Evolutionary conservation across 805 yeast species (phyloP).

Genomic region (Candida easanensis): DNA sequence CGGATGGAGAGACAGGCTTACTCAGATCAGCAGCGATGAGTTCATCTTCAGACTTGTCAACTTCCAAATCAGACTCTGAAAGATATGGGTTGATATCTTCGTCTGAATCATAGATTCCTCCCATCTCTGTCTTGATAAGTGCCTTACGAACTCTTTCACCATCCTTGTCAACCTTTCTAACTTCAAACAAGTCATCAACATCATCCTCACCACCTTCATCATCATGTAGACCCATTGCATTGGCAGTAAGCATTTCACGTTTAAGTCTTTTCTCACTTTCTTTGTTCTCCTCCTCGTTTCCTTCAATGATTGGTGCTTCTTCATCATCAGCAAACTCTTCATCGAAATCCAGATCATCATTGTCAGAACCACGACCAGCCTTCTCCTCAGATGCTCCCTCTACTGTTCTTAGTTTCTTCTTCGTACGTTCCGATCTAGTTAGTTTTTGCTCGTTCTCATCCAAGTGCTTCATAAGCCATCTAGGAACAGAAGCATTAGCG

Average conservation of each 20-base stretch:
- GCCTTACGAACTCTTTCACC: conserved; percentile 85
- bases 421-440: conserved; percentile 49
- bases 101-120: conserved; percentile 73
- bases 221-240: conserved; percentile 62
- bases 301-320: conserved; percentile 97
- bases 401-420: conserved; percentile 47
- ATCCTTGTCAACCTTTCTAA: conserved; percentile 82
- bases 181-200: conserved; percentile 65
- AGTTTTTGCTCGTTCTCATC: conserved; percentile 54
- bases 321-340: conserved; percentile 99
- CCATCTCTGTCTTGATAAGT: conserved; percentile 79
- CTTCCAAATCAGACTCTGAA: conserved; percentile 63
- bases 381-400: conserved; percentile 36
- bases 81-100: conserved; percentile 85
- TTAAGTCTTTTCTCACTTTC: conserved; percentile 82
- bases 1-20: conserved; percentile 25
- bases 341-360: conserved; percentile 90
- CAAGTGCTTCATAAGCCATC: conserved; percentile 95
- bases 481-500: conserved; percentile 54
- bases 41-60: conserved; percentile 38
- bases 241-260: conserved; percentile 80
- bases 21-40: conserved; percentile 38
- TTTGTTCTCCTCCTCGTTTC: conserved; percentile 91
- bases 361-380: conserved; percentile 63
- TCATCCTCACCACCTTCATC: conserved; percentile 60